Evolutionary conservation across 1,139 yeast genomes (phyloP), one percentile per base, ranked within the genome.

Genomic region (Pichia sp.): DNA sequence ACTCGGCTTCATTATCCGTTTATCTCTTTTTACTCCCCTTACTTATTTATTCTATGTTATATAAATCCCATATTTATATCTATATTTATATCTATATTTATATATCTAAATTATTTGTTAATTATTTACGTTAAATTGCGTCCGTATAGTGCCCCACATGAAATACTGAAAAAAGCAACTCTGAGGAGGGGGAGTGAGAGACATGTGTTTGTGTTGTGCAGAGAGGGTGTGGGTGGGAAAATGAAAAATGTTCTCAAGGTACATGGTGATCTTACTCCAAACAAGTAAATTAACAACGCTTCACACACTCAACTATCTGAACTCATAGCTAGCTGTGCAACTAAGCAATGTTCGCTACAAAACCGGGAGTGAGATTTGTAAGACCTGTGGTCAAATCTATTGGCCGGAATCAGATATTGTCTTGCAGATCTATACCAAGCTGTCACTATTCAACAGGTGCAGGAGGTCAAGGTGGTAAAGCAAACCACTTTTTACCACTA

Each of bases 401-500:
- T 32, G 36, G 13, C 13, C 13, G 13, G 36, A 13, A 32, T 32
- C 10, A 32, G 13, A 32, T 13, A 32, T 13, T 32, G 36, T 13
- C 13, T 32, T 32, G 10, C 13, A 32, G 36, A 32, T 32, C n/a
- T 8, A 26, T 10, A 44, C 15, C 32, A 8, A 10, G 36, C 26
- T 52, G 54, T 45, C 10, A 15, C 8, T 56, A 56, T 23, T 38
- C 58, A 11, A 45, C 36, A 32, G 36, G 58, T n/a, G 47, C 51
- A n/a, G n/a, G 13, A 5, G 42, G 46, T 19, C 13, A 30, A 29
- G 49, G 47, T 32, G 49, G 47, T 31, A 53, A 53, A 45, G 48
- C 55, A 31, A 63, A 62, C 42, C 65, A 64, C 46, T 64, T 65
- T 45, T 50, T 59, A 19, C 69, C 69, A 7, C 44, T 67, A 32